Base-by-base conservation (phyloP, 2,329 filamentous ascomycete species). In the Penicillium sp. region DNA sequence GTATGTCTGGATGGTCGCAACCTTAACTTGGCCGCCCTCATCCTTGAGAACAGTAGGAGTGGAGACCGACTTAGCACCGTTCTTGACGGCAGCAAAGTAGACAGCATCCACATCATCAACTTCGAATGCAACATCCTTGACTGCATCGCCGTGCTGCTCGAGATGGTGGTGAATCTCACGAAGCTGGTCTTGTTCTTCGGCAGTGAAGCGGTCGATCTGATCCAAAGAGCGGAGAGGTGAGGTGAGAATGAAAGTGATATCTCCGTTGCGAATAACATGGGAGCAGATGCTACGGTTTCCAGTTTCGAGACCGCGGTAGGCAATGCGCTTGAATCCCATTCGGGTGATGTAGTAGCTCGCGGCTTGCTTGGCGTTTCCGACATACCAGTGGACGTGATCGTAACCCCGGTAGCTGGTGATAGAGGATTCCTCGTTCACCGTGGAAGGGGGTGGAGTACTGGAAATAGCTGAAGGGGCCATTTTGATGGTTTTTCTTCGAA, bases 291-390 rank as follows among this genome's bases (percentile, higher is more conserved):
- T 87, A 56, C 92, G 86, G 62, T 86, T 91, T 61, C 92, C 92
- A 0, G 93, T 97, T 76, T 97, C 93, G 5, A 97, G 86, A 5
- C 93, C 93, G 42, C 85, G 85, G 76, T 96, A 96, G 61, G 93
- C 93, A 56, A 96, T 77, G 21, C 85, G 85, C 69, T 85, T 81
- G 80, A 97, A 96, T 55, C 92, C 93, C 80, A 97, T 92, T 64
- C 92, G 89, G 11, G 86, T 88, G 65, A 89, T 88, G 78, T 96
- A 97, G 79, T 91, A 97, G 14, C 89, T 85, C 39, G 93, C 93
- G 3, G 92, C 91, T 80, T 97, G 93, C 79, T 97, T 97, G 67
- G 93, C 93, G 73, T 98, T 98, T 72, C 93, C 92, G 29, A 97
- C 93, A 80, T 92, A 96, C 93, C 93, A 97, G 66, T 92, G 93